These are phyloP conservation scores for Xenosphaeropsis pyriputrescens DNA, from an alignment of 2,329 filamentous ascomycete species.

Conservation along the genomic window DNA sequence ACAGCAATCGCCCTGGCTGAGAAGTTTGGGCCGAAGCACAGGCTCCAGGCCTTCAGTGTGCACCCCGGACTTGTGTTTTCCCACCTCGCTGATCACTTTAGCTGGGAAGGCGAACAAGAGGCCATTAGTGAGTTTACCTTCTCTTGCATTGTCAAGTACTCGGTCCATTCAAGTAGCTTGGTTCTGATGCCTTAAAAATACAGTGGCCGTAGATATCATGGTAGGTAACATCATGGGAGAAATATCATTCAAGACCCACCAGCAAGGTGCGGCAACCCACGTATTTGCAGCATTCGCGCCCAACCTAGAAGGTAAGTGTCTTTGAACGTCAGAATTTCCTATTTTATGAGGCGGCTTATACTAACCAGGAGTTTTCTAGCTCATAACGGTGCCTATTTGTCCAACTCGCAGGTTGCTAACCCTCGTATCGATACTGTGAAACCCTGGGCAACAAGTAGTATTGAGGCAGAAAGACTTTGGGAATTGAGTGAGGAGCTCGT, in stretches of 20 bases:
- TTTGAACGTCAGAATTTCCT: no score
- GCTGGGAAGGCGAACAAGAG: neutral
- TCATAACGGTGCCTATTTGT: neutral
- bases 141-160: neutral
- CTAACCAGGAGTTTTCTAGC: neutral
- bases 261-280: slow-evolving; percentile 7
- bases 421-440: neutral
- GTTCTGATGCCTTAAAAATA: neutral
- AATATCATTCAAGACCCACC: slow-evolving; percentile 4
- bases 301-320: slow-evolving; percentile 2
- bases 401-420: neutral
- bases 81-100: neutral
- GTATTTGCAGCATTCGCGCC: slow-evolving; percentile 10
- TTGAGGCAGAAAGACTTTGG: neutral
- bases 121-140: neutral
- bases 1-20: slow-evolving; percentile 14
- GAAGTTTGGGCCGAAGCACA: slow-evolving; percentile 4
- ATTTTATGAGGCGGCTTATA: neutral
- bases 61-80: slow-evolving; percentile 3
- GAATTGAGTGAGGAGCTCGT: neutral
- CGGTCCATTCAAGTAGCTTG: no score
- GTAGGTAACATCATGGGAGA: neutral
- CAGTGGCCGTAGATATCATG: neutral
- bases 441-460: neutral
- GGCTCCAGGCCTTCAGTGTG: neutral